phyloP scores from a whole-genome alignment of 805 yeast species.

The Diddensiella transvaalensis region DNA sequence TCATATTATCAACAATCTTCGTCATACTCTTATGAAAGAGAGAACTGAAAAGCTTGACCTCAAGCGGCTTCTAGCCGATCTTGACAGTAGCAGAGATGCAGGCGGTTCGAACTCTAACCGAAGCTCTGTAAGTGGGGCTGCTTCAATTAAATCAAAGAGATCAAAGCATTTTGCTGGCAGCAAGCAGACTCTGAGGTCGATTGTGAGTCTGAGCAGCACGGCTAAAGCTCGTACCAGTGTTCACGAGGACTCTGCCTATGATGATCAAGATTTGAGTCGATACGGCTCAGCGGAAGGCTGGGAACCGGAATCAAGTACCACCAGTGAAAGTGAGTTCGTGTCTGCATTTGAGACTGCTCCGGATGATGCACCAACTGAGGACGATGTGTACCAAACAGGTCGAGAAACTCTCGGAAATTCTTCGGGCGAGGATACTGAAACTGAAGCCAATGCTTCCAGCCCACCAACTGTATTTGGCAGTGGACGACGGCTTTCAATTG shows the following conservation, averaged over 20 bases:
- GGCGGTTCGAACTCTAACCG: not conserved
- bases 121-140: not conserved
- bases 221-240: conserved; percentile 15
- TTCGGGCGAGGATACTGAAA: conserved; percentile 31
- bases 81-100: conserved; percentile 22
- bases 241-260: conserved; percentile 19
- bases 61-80: conserved; percentile 28
- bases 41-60: conserved; percentile 41
- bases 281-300: conserved; percentile 16
- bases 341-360: conserved; percentile 29
- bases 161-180: conserved; percentile 10
- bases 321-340: conserved; percentile 24
- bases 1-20: conserved; percentile 56
- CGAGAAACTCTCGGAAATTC: conserved; percentile 26
- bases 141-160: conserved; percentile 12
- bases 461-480: not conserved
- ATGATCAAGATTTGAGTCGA: conserved; percentile 11
- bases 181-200: conserved; percentile 1
- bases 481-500: not conserved
- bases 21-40: conserved; percentile 46
- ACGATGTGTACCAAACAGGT: conserved; percentile 29
- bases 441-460: conserved; percentile 22
- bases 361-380: conserved; percentile 29
- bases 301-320: conserved; percentile 17
- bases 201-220: conserved; percentile 3